phyloP scores from a whole-genome alignment of 352 stramenopile species.

The Achlya hypogyna region DNA sequence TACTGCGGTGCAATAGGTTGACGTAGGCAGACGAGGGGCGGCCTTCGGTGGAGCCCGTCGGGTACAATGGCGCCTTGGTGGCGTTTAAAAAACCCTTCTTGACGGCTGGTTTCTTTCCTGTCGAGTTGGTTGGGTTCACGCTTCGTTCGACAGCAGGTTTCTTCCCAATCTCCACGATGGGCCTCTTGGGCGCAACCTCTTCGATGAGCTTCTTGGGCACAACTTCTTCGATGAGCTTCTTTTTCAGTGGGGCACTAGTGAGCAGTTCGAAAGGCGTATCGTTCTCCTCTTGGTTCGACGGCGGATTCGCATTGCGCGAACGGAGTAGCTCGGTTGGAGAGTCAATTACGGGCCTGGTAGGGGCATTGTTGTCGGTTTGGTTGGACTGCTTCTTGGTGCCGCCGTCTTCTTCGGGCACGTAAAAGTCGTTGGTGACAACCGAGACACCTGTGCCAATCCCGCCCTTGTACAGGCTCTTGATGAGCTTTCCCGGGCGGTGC shows the following conservation, averaged over 20 bases:
- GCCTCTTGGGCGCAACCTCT: too few species aligned
- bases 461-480: slow-evolving; percentile 80
- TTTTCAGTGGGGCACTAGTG: neutral
- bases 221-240: slow-evolving; percentile 7
- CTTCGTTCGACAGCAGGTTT: neutral
- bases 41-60: slow-evolving; percentile 58
- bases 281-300: slow-evolving; percentile 3
- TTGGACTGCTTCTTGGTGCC: neutral
- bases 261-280: neutral
- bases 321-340: slow-evolving; percentile 1
- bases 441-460: slow-evolving; percentile 41
- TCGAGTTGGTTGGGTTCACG: neutral
- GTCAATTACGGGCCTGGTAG: neutral
- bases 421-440: slow-evolving; percentile 73
- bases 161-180: too few species aligned
- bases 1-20: slow-evolving; percentile 67
- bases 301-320: neutral
- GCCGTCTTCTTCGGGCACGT: slow-evolving; percentile 27
- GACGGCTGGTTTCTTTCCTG: slow-evolving; percentile 26
- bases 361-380: slow-evolving; percentile 9
- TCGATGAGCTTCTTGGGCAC: too few species aligned
- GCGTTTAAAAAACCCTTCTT: slow-evolving; percentile 75
- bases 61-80: slow-evolving; percentile 40
- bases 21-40: slow-evolving; percentile 59
- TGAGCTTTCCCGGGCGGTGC: slow-evolving; percentile 50